These are phyloP conservation scores for Physcomitrium patens DNA, from an alignment of 225 moss, liverwort and hornwort genomes.

Conservation along the genomic window DNA sequence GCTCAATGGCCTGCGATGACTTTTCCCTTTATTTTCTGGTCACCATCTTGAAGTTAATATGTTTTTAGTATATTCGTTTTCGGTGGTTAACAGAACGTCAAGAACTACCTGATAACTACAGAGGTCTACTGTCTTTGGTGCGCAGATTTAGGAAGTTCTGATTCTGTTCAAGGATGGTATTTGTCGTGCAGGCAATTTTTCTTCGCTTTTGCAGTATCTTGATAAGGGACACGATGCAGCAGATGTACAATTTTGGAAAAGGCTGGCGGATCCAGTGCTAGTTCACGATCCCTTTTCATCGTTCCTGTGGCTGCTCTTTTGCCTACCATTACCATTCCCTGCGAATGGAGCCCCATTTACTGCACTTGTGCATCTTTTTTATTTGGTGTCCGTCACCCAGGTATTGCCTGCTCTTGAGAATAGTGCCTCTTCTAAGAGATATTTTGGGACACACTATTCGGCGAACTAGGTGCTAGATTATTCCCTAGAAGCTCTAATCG, in stretches of 20 bases:
- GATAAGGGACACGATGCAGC: conserved; percentile 87
- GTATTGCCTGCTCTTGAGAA: conserved; percentile 46
- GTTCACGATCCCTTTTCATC: conserved; percentile 92
- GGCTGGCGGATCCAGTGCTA: conserved; percentile 87
- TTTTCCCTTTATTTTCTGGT: neutral
- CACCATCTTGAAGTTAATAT: conserved; percentile 11
- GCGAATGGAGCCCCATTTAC: conserved; percentile 80
- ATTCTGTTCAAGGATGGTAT: conserved; percentile 30
- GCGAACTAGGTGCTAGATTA: conserved; percentile 19
- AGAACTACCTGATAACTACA: neutral
- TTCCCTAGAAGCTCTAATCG: conserved; percentile 18
- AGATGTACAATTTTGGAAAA: conserved; percentile 97
- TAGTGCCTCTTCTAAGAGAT: conserved; percentile 9
- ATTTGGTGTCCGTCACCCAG: conserved; percentile 84
- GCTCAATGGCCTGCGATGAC: neutral
- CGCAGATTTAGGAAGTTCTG: neutral
- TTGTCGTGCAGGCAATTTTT: conserved; percentile 68
- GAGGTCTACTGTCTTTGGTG: neutral
- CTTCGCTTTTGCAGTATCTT: conserved; percentile 83
- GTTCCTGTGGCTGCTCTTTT: conserved; percentile 88
- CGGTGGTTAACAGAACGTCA: neutral
- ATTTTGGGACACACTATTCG: conserved; percentile 1
- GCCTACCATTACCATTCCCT: conserved; percentile 83
- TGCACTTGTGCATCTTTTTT: conserved; percentile 85
- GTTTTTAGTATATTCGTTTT: conserved; percentile 14